A percentile compares a stretch with the other conserved stretches of the same genome.
Evolutionary conservation across 139 green algal genomes (phyloP).

Genomic region (Nannochloris sp.): DNA sequence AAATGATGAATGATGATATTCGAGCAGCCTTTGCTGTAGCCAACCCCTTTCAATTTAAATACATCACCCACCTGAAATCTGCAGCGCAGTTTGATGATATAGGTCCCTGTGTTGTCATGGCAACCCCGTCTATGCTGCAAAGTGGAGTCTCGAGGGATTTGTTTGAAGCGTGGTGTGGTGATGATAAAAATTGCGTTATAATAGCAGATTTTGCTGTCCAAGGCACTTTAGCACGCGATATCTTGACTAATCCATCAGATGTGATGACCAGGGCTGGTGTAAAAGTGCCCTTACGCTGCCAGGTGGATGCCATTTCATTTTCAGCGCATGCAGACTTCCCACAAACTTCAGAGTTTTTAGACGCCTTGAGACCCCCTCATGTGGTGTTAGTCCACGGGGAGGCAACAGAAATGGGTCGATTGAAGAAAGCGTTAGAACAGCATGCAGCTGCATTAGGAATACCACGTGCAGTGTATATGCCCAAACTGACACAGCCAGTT

Average conservation of each 20-base stretch:
- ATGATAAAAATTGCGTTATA: constrained; percentile 82
- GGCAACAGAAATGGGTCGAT: constrained; percentile 70
- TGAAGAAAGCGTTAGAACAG: constrained; percentile 69
- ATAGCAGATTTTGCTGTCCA: constrained; percentile 96
- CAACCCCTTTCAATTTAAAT: constrained; percentile 97
- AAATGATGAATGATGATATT: constrained; percentile 97
- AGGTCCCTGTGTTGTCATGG: constrained; percentile 92
- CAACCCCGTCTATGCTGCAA: constrained; percentile 89
- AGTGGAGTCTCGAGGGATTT: constrained; percentile 72
- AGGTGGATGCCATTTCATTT: constrained; percentile 94
- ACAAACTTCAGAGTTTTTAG: constrained; percentile 92
- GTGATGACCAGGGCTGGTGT: constrained; percentile 57
- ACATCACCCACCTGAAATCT: constrained; percentile 74
- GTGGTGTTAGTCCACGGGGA: constrained; percentile 97
- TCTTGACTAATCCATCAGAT: constrained; percentile 74
- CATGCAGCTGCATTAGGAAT: constrained; percentile 37
- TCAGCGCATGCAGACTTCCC: constrained; percentile 94
- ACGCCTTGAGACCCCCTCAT: constrained; percentile 70
- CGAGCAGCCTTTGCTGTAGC: constrained; percentile 63
- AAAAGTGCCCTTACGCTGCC: constrained; percentile 74
- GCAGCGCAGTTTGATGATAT: constrained; percentile 64
- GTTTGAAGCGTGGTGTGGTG: constrained; percentile 94
- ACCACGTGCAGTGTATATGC: constrained; percentile 50
- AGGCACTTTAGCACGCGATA: constrained; percentile 90
- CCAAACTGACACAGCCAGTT: constrained; percentile 45